Conservation (phyloP, 768 basidiomycete genomes). For the Suillus plorans region DNA sequence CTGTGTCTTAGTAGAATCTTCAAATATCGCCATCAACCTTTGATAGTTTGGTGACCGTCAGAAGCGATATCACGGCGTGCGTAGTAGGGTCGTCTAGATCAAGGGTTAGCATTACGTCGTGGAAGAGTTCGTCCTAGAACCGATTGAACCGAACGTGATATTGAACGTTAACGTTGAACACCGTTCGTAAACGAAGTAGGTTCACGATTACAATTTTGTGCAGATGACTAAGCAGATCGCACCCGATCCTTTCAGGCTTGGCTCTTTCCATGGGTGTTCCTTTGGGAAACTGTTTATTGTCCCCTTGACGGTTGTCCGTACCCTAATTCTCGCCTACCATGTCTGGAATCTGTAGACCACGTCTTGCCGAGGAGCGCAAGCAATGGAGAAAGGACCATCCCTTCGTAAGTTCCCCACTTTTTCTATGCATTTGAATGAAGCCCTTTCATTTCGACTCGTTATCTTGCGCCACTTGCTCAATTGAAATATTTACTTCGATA, state of each 20-base stretch:
- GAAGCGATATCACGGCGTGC: background rate
- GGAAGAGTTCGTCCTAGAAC: background rate
- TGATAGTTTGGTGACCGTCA: background rate
- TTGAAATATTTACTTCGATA: slow-evolving; percentile 6
- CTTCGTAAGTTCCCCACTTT: slow-evolving; percentile 63
- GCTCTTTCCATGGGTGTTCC: background rate
- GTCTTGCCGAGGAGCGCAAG: slow-evolving; percentile 95
- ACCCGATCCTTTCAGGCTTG: background rate
- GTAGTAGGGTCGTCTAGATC: background rate
- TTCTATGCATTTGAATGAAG: background rate
- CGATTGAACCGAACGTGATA: background rate
- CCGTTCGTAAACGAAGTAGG: background rate
- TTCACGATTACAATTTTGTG: background rate
- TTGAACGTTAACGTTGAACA: background rate
- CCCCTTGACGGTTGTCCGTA: background rate
- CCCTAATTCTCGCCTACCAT: slow-evolving; percentile 35
- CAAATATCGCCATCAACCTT: background rate
- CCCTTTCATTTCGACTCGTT: slow-evolving; percentile 8
- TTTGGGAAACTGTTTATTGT: background rate
- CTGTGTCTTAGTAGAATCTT: too few species aligned
- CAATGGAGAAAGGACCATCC: slow-evolving; percentile 99
- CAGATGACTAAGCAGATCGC: background rate
- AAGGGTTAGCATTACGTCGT: background rate
- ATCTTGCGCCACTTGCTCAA: slow-evolving; percentile 2
- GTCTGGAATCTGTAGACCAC: slow-evolving; percentile 91